Evolutionary conservation across 2,329 filamentous ascomycete species (phyloP).

Genomic region (Aspergillus fumigatiaffinis): DNA sequence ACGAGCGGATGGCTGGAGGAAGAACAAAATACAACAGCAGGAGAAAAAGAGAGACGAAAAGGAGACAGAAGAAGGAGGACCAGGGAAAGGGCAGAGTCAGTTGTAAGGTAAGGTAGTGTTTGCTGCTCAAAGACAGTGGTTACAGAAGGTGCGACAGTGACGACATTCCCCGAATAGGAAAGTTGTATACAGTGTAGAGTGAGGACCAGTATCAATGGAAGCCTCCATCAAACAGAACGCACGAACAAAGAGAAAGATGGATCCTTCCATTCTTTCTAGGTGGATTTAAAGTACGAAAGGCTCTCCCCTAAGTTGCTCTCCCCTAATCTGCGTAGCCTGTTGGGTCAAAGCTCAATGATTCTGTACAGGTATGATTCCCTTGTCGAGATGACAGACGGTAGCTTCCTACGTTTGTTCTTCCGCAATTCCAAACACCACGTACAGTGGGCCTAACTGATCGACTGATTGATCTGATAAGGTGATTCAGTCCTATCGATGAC

Average conservation of each 20-base stretch:
- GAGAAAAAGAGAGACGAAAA: neutral
- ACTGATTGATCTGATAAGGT: neutral
- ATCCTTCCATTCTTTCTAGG: neutral
- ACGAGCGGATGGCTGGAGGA: conserved; percentile 1
- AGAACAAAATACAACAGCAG: neutral
- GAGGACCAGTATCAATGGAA: neutral
- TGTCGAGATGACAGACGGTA: neutral
- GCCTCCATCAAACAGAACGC: neutral
- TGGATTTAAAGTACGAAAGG: neutral
- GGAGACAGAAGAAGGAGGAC: neutral
- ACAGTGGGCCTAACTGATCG: neutral
- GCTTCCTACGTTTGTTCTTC: neutral
- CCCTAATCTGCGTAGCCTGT: neutral
- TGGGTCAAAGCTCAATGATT: neutral
- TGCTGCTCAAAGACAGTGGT: neutral
- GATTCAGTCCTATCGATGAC: neutral
- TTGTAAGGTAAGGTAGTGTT: neutral
- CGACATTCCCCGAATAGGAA: neutral
- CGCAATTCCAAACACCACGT: neutral
- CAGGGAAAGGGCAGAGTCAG: neutral
- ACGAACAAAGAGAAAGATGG: neutral
- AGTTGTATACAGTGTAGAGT: neutral
- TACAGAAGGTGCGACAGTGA: neutral
- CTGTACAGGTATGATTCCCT: neutral
- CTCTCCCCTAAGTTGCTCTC: neutral